Percentiles rank a stretch among this genome's conserved stretches.
phyloP scores from a whole-genome alignment of 2,329 filamentous ascomycete species.

The Hypoxylon sp. region DNA sequence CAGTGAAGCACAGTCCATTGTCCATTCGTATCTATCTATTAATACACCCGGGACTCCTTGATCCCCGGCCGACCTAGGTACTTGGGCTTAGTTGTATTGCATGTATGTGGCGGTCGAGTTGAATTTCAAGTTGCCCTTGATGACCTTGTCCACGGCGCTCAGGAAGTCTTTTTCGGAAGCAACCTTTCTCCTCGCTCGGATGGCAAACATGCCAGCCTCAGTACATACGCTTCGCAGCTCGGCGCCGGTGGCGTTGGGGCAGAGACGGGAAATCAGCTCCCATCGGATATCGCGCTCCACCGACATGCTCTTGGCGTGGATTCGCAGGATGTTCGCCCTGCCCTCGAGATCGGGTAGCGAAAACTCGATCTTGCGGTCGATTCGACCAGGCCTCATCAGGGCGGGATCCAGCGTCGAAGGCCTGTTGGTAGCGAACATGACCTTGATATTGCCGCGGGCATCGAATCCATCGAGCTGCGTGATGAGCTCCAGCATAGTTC shows the following conservation, averaged over 20 bases:
- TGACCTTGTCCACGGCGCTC: conserved; percentile 98
- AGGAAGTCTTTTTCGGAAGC: conserved; percentile 99
- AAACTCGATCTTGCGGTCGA: conserved; percentile 99
- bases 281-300: conserved; percentile 98
- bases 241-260: conserved; percentile 95
- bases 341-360: conserved; percentile 96
- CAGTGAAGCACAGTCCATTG: conserved; percentile 1
- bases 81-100: conserved; percentile 90
- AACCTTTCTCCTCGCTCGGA: conserved; percentile 92
- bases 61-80: neutral
- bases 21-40: conserved; percentile 32
- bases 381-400: conserved; percentile 95
- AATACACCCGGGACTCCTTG: neutral
- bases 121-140: conserved; percentile 99
- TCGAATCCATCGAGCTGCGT: conserved; percentile 98
- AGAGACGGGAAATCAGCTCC: conserved; percentile 97
- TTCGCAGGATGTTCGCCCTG: conserved; percentile 94
- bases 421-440: conserved; percentile 99
- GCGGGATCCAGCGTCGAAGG: conserved; percentile 96
- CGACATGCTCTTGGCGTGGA: conserved; percentile 99
- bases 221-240: conserved; percentile 96
- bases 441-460: conserved; percentile 96
- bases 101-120: conserved; percentile 98
- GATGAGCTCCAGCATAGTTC: conserved; percentile 97
- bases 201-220: conserved; percentile 98